phyloP scores from a whole-genome alignment of 805 yeast genomes.

The Candida pseudoglaebosa region DNA sequence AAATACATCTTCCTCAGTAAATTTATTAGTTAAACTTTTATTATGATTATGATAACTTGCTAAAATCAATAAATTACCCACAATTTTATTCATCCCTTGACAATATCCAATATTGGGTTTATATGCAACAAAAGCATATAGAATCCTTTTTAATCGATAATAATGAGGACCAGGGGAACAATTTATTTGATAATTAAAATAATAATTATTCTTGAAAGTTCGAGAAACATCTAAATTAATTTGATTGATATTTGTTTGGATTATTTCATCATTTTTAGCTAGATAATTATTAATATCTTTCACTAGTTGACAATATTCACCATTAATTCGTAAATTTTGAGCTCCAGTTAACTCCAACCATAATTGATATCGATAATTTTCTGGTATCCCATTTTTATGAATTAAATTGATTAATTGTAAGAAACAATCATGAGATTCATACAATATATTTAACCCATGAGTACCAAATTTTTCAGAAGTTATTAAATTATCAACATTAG shows the following conservation, averaged over 20 bases:
- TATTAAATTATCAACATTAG: not conserved
- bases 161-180: constrained; percentile 53
- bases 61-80: constrained; percentile 46
- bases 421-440: constrained; percentile 15
- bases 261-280: constrained; percentile 9
- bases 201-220: constrained; percentile 52
- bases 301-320: constrained; percentile 38
- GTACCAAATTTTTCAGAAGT: constrained; percentile 30
- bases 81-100: constrained; percentile 61
- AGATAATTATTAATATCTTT: constrained; percentile 15
- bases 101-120: constrained; percentile 51
- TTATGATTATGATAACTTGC: constrained; percentile 13
- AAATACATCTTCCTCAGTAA: constrained; percentile 44
- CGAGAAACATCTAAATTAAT: constrained; percentile 51
- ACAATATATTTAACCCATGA: constrained; percentile 32
- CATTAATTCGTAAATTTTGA: constrained; percentile 38
- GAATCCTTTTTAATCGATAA: constrained; percentile 40
- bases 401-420: constrained; percentile 27
- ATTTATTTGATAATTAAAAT: constrained; percentile 37
- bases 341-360: constrained; percentile 59
- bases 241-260: constrained; percentile 33
- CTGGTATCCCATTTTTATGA: constrained; percentile 43
- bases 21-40: not conserved
- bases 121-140: constrained; percentile 47
- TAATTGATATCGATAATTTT: constrained; percentile 41